phyloP scores from a whole-genome alignment of 768 basidiomycete species.

The Russula sp. region DNA sequence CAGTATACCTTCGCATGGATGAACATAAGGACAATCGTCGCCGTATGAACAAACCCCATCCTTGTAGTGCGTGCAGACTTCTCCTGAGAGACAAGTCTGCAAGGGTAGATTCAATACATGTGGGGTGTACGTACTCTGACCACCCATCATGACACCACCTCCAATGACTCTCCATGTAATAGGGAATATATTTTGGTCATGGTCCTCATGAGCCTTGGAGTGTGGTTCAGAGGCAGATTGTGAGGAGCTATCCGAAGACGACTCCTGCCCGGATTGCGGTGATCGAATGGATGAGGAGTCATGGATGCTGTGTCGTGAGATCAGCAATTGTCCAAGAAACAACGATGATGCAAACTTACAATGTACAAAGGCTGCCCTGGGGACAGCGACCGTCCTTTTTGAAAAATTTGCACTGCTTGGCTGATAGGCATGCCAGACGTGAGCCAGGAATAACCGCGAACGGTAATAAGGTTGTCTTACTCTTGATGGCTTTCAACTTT shows the following conservation, averaged over 20 bases:
- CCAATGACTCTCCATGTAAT: constrained; percentile 73
- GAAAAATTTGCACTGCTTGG: constrained; percentile 21
- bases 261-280: neutral
- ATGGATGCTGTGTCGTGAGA: constrained; percentile 8
- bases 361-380: constrained; percentile 18
- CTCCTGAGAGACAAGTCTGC: constrained; percentile 19
- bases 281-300: constrained; percentile 3
- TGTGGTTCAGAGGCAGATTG: neutral
- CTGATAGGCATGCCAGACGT: neutral
- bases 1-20: constrained; percentile 21
- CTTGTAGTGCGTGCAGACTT: constrained; percentile 25
- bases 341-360: constrained; percentile 7
- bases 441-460: neutral
- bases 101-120: neutral
- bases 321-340: neutral
- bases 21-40: constrained; percentile 25
- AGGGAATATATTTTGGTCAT: constrained; percentile 45
- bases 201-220: neutral
- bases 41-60: constrained; percentile 26
- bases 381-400: constrained; percentile 19
- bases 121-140: constrained; percentile 22
- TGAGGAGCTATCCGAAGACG: neutral
- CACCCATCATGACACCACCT: constrained; percentile 65
- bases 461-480: constrained; percentile 1
- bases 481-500: constrained; percentile 19